Evolutionary conservation across 169 alveolate species (phyloP).

Genomic region (Plasmodium cynomolgi): DNA sequence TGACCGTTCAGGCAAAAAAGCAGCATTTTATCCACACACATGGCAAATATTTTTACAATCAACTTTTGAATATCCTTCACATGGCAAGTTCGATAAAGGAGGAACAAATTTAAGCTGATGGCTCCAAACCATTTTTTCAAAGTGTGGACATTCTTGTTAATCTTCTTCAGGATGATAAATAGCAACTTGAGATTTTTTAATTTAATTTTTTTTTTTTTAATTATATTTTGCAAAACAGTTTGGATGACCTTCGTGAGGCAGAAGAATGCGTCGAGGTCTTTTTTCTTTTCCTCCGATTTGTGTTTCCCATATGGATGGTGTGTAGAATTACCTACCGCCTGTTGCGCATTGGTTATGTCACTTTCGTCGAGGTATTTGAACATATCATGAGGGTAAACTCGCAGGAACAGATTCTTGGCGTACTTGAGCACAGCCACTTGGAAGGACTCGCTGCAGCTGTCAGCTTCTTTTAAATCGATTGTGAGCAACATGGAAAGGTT

Average conservation of each 20-base stretch:
- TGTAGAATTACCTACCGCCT: background rate
- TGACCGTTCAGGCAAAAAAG: background rate
- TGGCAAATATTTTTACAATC: constrained; percentile 21
- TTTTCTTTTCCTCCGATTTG: background rate
- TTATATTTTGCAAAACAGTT: constrained; percentile 11
- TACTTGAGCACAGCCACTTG: constrained; percentile 7
- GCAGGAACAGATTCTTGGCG: constrained; percentile 1
- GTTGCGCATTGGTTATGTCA: background rate
- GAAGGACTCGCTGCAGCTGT: background rate
- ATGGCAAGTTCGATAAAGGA: constrained; percentile 27
- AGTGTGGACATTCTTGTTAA: background rate
- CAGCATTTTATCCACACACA: constrained; percentile 12
- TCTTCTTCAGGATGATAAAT: constrained; percentile 14
- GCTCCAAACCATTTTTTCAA: constrained; percentile 26
- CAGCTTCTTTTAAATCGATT: background rate
- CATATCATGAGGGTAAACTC: background rate
- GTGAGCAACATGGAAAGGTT: constrained; percentile 12
- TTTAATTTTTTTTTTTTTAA: constrained; percentile 52
- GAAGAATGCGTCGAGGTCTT: constrained; percentile 10
- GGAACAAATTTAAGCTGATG: constrained; percentile 18
- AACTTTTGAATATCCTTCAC: background rate
- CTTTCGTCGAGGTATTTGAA: background rate
- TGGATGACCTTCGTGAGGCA: constrained; percentile 19
- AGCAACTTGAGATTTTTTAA: constrained; percentile 25
- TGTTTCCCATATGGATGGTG: background rate